Conservation (phyloP, 176 grass and related monocot genomes). For the Aegilops bicornis region DNA sequence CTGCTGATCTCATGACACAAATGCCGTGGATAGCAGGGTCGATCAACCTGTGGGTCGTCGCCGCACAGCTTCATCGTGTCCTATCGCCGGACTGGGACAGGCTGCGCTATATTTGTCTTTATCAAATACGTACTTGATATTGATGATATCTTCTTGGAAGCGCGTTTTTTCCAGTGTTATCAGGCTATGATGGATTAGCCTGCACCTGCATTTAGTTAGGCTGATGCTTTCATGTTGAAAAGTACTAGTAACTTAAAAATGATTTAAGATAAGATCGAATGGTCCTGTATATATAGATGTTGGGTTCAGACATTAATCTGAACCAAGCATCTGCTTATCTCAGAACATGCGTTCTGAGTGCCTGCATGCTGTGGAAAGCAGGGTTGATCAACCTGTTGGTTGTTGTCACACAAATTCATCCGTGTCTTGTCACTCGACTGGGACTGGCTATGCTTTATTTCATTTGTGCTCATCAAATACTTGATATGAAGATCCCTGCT, state of each 20-base stretch:
- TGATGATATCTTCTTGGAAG: too few relatives aligned
- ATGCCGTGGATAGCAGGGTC: neutral
- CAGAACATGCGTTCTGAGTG: neutral
- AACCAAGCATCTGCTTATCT: too few relatives aligned
- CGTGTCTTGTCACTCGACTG: neutral
- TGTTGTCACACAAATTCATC: neutral
- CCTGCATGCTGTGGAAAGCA: neutral
- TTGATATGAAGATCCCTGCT: neutral
- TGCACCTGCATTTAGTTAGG: too few relatives aligned
- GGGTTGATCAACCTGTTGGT: neutral
- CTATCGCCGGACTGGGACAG: too few relatives aligned
- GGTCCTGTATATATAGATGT: neutral
- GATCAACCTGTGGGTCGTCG: neutral
- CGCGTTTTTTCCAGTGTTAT: too few relatives aligned
- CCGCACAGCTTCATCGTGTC: too few relatives aligned
- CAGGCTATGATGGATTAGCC: too few relatives aligned
- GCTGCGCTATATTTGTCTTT: too few relatives aligned
- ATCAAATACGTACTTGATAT: too few relatives aligned
- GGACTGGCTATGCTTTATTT: neutral
- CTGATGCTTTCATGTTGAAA: too few relatives aligned
- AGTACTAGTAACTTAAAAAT: too few relatives aligned
- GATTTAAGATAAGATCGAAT: too few relatives aligned
- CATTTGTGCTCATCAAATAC: neutral
- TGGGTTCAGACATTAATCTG: neutral
- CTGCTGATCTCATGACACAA: neutral